A percentile compares a stretch with the other conserved stretches of the same genome.
Conservation (phyloP, 2,329 filamentous ascomycete species). For the Colletotrichum sp. region DNA sequence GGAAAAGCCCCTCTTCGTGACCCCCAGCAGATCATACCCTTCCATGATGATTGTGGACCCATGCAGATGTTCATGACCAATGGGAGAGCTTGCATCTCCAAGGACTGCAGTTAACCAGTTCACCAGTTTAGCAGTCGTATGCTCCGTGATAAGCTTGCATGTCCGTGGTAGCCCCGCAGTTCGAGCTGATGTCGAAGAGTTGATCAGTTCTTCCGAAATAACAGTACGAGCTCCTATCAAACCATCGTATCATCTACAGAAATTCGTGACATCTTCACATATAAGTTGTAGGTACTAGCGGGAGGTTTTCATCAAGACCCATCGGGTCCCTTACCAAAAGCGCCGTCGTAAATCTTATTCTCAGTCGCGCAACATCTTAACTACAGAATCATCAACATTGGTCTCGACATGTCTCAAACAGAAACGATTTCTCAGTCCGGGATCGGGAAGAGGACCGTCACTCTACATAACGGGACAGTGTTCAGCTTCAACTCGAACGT, state of each 20-base stretch:
- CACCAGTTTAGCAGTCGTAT: constrained; percentile 6
- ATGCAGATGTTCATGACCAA: not conserved
- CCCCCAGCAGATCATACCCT: not conserved
- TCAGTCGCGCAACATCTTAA: not conserved
- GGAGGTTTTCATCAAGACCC: not conserved
- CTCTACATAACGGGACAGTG: constrained; percentile 26
- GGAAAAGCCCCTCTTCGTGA: not conserved
- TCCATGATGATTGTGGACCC: not conserved
- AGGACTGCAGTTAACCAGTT: constrained; percentile 13
- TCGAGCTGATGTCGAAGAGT: not conserved
- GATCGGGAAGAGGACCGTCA: constrained; percentile 16
- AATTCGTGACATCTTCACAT: not conserved
- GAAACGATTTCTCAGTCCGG: not conserved
- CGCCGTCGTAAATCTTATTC: fast-evolving
- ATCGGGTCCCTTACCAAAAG: not conserved
- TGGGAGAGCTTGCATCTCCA: not conserved
- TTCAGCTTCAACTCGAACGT: constrained; percentile 30
- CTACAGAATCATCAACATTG: not conserved
- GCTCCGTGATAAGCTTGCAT: not conserved
- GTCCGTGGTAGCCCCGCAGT: not conserved
- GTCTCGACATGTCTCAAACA: constrained; percentile 14
- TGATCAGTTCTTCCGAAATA: not conserved
- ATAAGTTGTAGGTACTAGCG: fast-evolving
- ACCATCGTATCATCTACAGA: not conserved
- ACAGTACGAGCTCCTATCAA: not conserved